phyloP scores from a whole-genome alignment of 2,329 filamentous ascomycete species.

The Colletotrichum scovillei region DNA sequence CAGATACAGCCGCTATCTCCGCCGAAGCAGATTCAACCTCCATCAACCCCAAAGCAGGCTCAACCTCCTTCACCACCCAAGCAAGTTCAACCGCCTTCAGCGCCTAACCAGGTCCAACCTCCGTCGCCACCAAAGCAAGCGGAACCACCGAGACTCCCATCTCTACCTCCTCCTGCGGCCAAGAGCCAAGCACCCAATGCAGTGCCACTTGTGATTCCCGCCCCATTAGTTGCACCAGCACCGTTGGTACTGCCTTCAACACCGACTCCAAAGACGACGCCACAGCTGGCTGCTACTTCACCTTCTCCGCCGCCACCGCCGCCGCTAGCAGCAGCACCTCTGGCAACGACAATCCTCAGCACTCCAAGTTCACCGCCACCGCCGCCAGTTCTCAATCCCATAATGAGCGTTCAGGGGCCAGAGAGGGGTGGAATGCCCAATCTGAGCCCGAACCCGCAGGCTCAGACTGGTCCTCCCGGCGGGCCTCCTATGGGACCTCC shows the following conservation, averaged over 20 bases:
- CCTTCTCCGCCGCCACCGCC: neutral
- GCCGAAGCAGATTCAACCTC: neutral
- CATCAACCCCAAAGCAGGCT: neutral
- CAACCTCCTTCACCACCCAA: neutral
- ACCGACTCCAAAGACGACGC: neutral
- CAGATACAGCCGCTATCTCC: neutral
- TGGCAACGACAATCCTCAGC: conserved; percentile 5
- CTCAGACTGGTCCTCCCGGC: neutral
- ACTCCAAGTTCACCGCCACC: neutral
- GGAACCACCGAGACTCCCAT: neutral
- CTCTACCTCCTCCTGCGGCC: neutral
- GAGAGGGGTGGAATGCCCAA: conserved; percentile 1
- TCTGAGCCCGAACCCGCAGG: neutral
- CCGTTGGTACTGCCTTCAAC: neutral
- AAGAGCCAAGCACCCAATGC: neutral
- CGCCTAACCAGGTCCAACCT: neutral
- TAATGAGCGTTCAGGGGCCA: conserved; percentile 5
- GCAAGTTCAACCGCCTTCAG: neutral
- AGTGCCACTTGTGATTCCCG: neutral
- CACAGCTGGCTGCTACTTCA: conserved; percentile 2
- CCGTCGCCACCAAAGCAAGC: neutral
- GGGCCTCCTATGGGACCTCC: conserved; percentile 16
- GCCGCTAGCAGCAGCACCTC: neutral
- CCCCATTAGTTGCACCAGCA: neutral
- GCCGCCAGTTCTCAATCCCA: neutral